Percentiles rank a stretch among this genome's conserved stretches.
phyloP scores from a whole-genome alignment of 176 grass and related monocot species.

The Urochloa ruziziensis region DNA sequence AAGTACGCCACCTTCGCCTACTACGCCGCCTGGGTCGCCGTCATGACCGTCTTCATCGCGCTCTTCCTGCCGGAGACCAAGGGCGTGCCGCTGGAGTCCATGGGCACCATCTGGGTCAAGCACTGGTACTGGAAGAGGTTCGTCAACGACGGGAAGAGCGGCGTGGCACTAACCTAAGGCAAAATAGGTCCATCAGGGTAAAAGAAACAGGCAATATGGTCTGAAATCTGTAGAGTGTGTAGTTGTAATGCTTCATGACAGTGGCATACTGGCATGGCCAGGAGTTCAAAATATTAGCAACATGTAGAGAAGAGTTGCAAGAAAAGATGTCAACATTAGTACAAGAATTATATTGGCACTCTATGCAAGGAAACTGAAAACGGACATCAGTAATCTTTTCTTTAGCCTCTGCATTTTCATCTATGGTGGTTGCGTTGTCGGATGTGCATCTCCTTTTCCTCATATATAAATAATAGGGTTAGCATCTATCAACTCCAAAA shows the following conservation, averaged over 20 bases:
- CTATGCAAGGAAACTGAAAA: no score
- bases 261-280: no score
- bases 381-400: no score
- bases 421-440: no score
- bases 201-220: background rate
- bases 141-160: background rate
- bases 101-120: conserved; percentile 44
- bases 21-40: conserved; percentile 63
- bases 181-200: background rate
- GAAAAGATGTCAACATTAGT: no score
- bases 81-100: conserved; percentile 67
- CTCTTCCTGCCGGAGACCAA: conserved; percentile 74
- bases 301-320: no score
- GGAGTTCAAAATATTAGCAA: no score
- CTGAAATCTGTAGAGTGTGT: background rate
- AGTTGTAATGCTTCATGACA: background rate
- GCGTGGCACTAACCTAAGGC: background rate
- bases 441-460: no score
- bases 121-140: conserved; percentile 71
- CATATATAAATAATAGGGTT: no score
- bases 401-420: no score
- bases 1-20: conserved; percentile 67
- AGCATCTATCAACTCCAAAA: no score
- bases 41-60: conserved; percentile 74
- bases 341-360: no score